Evolutionary conservation across 805 yeast genomes (phyloP).

Genomic region (Clavispora fructus): DNA sequence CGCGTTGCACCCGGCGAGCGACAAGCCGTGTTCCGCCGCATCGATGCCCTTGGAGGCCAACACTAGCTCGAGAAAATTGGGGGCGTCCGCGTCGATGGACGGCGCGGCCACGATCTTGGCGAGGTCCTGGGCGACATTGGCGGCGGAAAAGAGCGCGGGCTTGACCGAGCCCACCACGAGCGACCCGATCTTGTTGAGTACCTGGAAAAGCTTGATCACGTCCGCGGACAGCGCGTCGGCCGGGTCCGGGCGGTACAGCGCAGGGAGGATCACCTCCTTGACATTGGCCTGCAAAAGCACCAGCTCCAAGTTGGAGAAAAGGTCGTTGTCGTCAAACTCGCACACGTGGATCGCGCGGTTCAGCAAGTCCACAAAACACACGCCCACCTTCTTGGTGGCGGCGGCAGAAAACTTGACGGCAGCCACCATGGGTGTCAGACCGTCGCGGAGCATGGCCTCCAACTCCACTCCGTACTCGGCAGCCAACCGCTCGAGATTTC

Average conservation of each 20-base stretch:
- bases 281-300: slow-evolving; percentile 84
- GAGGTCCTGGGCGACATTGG: slow-evolving; percentile 75
- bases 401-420: slow-evolving; percentile 30
- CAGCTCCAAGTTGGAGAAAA: slow-evolving; percentile 81
- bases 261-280: slow-evolving; percentile 71
- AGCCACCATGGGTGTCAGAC: slow-evolving; percentile 37
- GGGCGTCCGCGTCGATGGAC: slow-evolving; percentile 22
- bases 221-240: slow-evolving; percentile 44
- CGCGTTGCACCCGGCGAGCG: slow-evolving; percentile 64
- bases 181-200: slow-evolving; percentile 69
- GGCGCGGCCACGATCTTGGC: slow-evolving; percentile 51
- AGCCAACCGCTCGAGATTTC: slow-evolving; percentile 60
- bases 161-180: slow-evolving; percentile 62
- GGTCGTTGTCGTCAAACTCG: slow-evolving; percentile 83
- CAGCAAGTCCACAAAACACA: slow-evolving; percentile 73
- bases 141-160: slow-evolving; percentile 51
- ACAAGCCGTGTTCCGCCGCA: slow-evolving; percentile 40
- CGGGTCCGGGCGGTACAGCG: slow-evolving; percentile 30
- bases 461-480: slow-evolving; percentile 33
- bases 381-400: slow-evolving; percentile 57
- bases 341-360: slow-evolving; percentile 60
- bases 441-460: slow-evolving; percentile 59
- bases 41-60: slow-evolving; percentile 52
- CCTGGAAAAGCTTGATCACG: slow-evolving; percentile 57
- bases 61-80: slow-evolving; percentile 32